phyloP scores from a whole-genome alignment of 2,329 filamentous ascomycete species.

The Ilyonectria robusta region DNA sequence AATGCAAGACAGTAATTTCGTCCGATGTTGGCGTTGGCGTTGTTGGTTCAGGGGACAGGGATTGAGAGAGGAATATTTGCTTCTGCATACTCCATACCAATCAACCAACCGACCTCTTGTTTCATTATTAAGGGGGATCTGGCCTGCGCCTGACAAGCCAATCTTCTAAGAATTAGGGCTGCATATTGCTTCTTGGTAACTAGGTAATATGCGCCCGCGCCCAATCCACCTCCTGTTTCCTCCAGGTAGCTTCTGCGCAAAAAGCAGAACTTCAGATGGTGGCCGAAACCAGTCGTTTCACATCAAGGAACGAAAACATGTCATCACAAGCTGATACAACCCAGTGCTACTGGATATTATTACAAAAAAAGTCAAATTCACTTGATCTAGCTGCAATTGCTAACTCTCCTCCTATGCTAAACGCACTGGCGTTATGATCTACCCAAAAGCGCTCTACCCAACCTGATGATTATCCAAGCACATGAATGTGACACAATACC shows the following conservation, averaged over 20 bases:
- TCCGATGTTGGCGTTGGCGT: slow-evolving; percentile 1
- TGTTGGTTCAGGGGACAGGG: slow-evolving; percentile 3
- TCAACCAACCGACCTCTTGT: not conserved
- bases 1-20: not conserved
- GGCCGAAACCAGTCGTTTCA: not conserved
- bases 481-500: not conserved
- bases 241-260: not conserved
- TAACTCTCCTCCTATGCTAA: not conserved
- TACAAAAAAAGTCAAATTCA: not conserved
- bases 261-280: not conserved
- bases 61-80: not conserved
- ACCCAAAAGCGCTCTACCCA: not conserved
- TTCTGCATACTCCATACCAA: not conserved
- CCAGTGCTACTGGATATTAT: not conserved
- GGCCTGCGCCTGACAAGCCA: not conserved
- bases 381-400: not conserved
- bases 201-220: not conserved
- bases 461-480: not conserved
- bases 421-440: not conserved
- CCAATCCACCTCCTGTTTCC: not conserved
- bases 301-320: not conserved
- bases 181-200: not conserved
- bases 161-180: too few species aligned
- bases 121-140: slow-evolving; percentile 2
- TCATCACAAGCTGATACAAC: not conserved